Conservation (phyloP, 805 yeast genomes). For the Pichia occidentalis region DNA sequence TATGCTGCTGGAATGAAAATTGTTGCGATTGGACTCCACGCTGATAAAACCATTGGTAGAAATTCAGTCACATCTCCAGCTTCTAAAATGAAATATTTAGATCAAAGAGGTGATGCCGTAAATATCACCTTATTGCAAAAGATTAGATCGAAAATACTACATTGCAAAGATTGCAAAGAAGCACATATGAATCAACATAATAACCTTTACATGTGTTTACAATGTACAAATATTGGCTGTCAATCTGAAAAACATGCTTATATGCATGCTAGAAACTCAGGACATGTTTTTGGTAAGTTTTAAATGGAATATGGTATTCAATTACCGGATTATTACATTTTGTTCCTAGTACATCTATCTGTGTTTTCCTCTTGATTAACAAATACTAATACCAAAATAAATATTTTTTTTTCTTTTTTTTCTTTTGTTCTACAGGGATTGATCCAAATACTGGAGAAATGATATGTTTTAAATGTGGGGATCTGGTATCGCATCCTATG, state of each 20-base stretch:
- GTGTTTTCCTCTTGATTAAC: background rate
- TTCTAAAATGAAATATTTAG: slow-evolving; percentile 27
- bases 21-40: slow-evolving; percentile 21
- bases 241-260: slow-evolving; percentile 42
- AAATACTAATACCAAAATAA: slow-evolving; percentile 10
- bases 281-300: slow-evolving; percentile 47
- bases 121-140: slow-evolving; percentile 34
- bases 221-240: slow-evolving; percentile 75
- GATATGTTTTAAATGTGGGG: slow-evolving; percentile 74
- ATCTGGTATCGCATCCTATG: slow-evolving; percentile 56
- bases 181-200: slow-evolving; percentile 13
- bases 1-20: slow-evolving; percentile 47
- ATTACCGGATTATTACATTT: slow-evolving; percentile 28
- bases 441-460: slow-evolving; percentile 63
- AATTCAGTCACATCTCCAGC: background rate
- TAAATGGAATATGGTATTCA: background rate
- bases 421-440: slow-evolving; percentile 30
- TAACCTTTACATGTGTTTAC: slow-evolving; percentile 54
- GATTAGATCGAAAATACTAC: slow-evolving; percentile 38
- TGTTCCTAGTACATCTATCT: slow-evolving; percentile 27
- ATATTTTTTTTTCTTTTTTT: slow-evolving; percentile 17
- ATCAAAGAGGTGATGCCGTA: slow-evolving; percentile 33
- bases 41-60: slow-evolving; percentile 8
- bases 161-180: slow-evolving; percentile 45
- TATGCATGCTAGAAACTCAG: slow-evolving; percentile 38